Percentiles rank a stretch among this genome's conserved stretches.
Conservation (phyloP, 164 flowering plant species). For the Malania oleifera region DNA sequence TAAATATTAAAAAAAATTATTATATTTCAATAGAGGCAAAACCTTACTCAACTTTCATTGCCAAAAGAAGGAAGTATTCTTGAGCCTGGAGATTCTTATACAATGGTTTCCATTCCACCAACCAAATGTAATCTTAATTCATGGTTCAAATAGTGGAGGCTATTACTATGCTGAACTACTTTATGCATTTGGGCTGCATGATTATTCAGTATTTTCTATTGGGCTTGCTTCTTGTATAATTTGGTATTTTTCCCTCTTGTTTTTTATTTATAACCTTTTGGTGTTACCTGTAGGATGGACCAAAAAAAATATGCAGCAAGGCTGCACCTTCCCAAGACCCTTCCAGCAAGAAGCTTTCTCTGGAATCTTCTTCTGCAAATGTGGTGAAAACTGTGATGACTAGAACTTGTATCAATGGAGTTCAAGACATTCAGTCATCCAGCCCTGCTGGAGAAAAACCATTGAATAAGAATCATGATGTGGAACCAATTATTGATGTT, state of each 20-base stretch:
- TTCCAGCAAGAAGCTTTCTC: slow-evolving; percentile 12
- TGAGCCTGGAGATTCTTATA: neutral
- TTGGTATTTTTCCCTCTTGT: too few species aligned
- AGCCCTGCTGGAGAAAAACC: slow-evolving; percentile 19
- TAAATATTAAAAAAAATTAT: too few species aligned
- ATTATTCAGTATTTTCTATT: too few species aligned
- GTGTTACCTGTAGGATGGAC: slow-evolving; percentile 51
- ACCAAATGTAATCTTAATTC: too few species aligned
- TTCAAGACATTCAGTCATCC: slow-evolving; percentile 19
- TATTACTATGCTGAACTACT: too few species aligned
- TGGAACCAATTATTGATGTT: slow-evolving; percentile 15
- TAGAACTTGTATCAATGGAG: slow-evolving; percentile 20
- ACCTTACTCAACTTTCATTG: neutral
- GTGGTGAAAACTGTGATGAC: slow-evolving; percentile 22
- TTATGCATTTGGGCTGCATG: too few species aligned
- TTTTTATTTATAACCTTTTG: neutral
- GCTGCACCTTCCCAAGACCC: slow-evolving; percentile 22
- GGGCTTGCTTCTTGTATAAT: too few species aligned
- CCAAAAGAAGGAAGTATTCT: neutral
- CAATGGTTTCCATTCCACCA: too few species aligned
- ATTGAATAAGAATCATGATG: slow-evolving; percentile 11
- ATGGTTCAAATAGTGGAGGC: too few species aligned
- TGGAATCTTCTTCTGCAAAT: slow-evolving; percentile 17
- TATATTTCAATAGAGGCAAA: neutral
- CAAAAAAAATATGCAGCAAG: slow-evolving; percentile 35